Percentiles rank a stretch among this genome's conserved stretches.
phyloP scores from a whole-genome alignment of 2,329 filamentous ascomycete species.

The Hypoxylon sp. region DNA sequence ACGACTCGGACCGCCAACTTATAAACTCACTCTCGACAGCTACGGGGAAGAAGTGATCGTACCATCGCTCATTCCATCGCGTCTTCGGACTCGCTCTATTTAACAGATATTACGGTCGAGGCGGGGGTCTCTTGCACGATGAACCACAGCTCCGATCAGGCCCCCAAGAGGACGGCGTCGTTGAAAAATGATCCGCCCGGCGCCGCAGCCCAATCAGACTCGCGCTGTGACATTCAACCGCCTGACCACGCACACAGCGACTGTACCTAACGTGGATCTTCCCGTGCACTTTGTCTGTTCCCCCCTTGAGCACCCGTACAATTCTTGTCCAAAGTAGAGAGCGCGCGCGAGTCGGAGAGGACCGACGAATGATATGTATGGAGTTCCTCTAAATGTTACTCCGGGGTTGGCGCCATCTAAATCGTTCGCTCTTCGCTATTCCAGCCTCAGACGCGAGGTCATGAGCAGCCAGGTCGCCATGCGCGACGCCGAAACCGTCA shows the following conservation, averaged over 20 bases:
- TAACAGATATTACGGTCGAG: neutral
- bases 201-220: no score
- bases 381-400: neutral
- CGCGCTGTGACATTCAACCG: no score
- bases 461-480: neutral
- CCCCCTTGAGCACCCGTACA: no score
- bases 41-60: neutral
- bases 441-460: constrained; percentile 3
- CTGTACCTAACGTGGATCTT: no score
- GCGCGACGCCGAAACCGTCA: neutral
- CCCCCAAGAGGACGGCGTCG: no score
- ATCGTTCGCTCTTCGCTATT: constrained; percentile 20
- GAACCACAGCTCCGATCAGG: neutral
- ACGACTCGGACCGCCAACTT: neutral
- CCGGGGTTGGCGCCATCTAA: constrained; percentile 1
- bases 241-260: no score
- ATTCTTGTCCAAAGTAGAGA: neutral
- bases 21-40: neutral
- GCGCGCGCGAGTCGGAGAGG: neutral
- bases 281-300: no score
- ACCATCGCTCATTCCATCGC: neutral
- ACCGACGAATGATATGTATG: constrained; percentile 6
- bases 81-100: neutral
- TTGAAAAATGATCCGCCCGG: no score
- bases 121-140: neutral